These are phyloP conservation scores for Paecilomyces dactylethromorphus DNA, from an alignment of 2,329 filamentous ascomycete species.

Conservation along the genomic window DNA sequence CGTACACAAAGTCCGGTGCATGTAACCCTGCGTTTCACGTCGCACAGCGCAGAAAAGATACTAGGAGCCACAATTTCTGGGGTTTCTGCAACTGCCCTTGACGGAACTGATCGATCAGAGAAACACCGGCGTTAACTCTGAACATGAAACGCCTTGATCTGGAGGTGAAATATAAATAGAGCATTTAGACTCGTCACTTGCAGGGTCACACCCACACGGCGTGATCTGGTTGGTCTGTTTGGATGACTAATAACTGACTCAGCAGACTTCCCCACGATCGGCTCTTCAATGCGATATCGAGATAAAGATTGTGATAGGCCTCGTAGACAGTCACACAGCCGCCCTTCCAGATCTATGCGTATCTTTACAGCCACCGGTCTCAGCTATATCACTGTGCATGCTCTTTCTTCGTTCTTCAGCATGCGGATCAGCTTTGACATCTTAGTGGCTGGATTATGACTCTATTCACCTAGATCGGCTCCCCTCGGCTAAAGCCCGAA, in stretches of 20 bases:
- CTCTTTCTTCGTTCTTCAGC: background rate
- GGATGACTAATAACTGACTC: background rate
- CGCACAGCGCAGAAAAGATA: background rate
- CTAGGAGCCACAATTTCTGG: background rate
- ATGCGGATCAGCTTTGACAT: background rate
- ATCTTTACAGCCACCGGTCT: background rate
- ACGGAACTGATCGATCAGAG: background rate
- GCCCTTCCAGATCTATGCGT: background rate
- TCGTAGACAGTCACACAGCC: background rate
- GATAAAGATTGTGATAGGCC: constrained; percentile 1
- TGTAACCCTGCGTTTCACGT: background rate
- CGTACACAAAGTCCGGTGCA: background rate
- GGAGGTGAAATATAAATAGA: background rate
- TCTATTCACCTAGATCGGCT: background rate
- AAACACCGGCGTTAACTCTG: background rate
- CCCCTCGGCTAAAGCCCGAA: background rate
- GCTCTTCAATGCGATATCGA: background rate
- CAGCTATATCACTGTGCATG: background rate
- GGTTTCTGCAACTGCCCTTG: background rate
- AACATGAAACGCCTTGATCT: background rate
- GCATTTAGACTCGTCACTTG: background rate
- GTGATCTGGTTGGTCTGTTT: background rate
- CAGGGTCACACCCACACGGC: background rate
- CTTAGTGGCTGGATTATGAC: background rate
- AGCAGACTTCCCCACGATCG: background rate